phyloP scores from a whole-genome alignment of 2,329 filamentous ascomycete species.

The Alternaria triticimaculans region DNA sequence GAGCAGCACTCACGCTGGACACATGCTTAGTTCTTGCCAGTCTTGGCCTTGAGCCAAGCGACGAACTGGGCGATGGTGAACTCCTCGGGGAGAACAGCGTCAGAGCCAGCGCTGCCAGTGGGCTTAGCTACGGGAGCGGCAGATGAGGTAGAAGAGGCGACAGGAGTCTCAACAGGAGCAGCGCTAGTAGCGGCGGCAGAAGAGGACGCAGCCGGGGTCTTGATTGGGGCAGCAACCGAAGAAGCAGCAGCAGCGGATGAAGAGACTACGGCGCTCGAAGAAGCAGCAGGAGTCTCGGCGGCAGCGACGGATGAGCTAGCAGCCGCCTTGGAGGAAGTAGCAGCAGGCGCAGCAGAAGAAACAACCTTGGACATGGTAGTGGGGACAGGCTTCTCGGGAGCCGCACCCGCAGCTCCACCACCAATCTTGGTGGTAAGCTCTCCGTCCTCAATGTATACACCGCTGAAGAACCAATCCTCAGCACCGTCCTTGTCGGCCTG shows the following conservation, averaged over 20 bases:
- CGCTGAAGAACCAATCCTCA: conserved; percentile 76
- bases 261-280: conserved; percentile 6
- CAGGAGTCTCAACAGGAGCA: conserved; percentile 2
- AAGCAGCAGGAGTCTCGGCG: conserved; percentile 10
- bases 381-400: conserved; percentile 1
- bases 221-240: not conserved
- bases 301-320: not conserved
- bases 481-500: conserved; percentile 58
- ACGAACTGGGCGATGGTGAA: conserved; percentile 39
- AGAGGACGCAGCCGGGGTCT: conserved; percentile 12
- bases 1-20: not conserved
- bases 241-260: conserved; percentile 4
- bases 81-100: conserved; percentile 25
- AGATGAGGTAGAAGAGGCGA: conserved; percentile 13
- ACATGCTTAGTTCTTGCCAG: conserved; percentile 6
- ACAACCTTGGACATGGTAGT: not conserved
- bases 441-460: conserved; percentile 72
- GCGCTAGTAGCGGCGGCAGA: conserved; percentile 5
- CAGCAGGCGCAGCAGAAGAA: not conserved
- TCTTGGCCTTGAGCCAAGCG: conserved; percentile 34
- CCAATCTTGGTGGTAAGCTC: conserved; percentile 43
- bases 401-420: conserved; percentile 21
- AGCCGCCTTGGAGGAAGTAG: not conserved
- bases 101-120: conserved; percentile 19
- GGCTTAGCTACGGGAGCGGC: conserved; percentile 12